phyloP scores from a whole-genome alignment of 2,329 filamentous ascomycete species.

The Phialemonium atrogriseum region DNA sequence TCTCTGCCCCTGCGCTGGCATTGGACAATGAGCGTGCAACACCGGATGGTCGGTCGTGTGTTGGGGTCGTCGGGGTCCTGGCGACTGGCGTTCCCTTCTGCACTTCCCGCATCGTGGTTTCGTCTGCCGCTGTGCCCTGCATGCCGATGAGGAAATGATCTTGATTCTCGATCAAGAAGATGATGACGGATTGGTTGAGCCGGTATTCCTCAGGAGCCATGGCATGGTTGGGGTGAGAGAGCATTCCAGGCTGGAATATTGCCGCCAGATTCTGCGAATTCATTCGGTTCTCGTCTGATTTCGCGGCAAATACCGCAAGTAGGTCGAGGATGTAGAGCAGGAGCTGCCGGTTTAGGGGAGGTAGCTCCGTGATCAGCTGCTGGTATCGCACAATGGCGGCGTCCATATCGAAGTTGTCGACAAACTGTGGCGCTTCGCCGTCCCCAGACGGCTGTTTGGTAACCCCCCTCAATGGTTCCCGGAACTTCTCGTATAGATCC shows the following conservation, averaged over 20 bases:
- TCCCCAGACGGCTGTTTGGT: constrained; percentile 67
- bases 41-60: constrained; percentile 44
- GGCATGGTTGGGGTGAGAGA: constrained; percentile 88
- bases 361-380: constrained; percentile 82
- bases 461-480: constrained; percentile 66
- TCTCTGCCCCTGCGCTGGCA: constrained; percentile 82
- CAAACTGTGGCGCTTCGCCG: constrained; percentile 59
- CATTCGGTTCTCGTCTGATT: constrained; percentile 96
- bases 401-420: constrained; percentile 65
- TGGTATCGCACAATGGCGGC: constrained; percentile 79
- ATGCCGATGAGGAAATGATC: constrained; percentile 98
- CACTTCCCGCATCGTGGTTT: constrained; percentile 57
- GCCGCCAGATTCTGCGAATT: constrained; percentile 88
- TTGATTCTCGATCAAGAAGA: constrained; percentile 97
- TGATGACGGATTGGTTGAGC: constrained; percentile 91
- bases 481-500: constrained; percentile 85
- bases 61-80: constrained; percentile 39
- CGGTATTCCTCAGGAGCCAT: constrained; percentile 94
- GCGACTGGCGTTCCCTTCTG: constrained; percentile 59
- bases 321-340: constrained; percentile 93
- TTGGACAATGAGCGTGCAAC: constrained; percentile 74
- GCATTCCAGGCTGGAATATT: constrained; percentile 94
- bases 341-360: constrained; percentile 85
- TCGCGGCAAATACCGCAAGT: constrained; percentile 92
- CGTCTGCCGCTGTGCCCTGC: constrained; percentile 97